A percentile compares a stretch with the other conserved stretches of the same genome.
phyloP scores from a whole-genome alignment of 2,329 filamentous ascomycete genomes.

The Laburnicola sp. region DNA sequence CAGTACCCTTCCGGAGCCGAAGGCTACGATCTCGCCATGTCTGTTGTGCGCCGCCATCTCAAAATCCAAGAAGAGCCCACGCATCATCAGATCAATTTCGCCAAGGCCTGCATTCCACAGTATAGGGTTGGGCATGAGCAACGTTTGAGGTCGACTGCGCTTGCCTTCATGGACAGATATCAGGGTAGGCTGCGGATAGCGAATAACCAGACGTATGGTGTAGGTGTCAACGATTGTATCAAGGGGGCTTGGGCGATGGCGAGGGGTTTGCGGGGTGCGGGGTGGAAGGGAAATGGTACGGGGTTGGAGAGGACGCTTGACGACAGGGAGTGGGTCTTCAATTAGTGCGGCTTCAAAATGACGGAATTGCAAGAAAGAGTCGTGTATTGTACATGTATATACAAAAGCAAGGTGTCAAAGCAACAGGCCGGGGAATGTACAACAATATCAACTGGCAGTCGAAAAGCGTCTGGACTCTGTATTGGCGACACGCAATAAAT shows the following conservation, averaged over 20 bases:
- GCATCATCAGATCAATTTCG: constrained; percentile 63
- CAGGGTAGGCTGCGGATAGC: constrained; percentile 66
- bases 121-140: constrained; percentile 77
- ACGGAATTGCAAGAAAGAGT: constrained; percentile 3
- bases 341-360: constrained; percentile 12
- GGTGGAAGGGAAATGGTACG: constrained; percentile 32
- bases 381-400: constrained; percentile 1
- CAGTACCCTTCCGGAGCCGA: constrained; percentile 66
- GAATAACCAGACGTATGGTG: constrained; percentile 53
- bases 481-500: too few species aligned
- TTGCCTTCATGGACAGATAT: constrained; percentile 61
- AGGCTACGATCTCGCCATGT: constrained; percentile 69
- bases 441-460: background rate
- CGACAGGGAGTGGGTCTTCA: constrained; percentile 16
- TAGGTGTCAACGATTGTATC: constrained; percentile 57
- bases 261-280: constrained; percentile 39
- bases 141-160: constrained; percentile 60
- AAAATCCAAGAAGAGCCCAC: constrained; percentile 66
- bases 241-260: constrained; percentile 60
- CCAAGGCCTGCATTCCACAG: constrained; percentile 83
- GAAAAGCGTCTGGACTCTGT: background rate
- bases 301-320: constrained; percentile 30
- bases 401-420: background rate
- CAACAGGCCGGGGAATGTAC: background rate
- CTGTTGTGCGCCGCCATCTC: constrained; percentile 73